Evolutionary conservation across 1,284 basidiomycete genomes (phyloP).

Genomic region (Volvariella surrecta): DNA sequence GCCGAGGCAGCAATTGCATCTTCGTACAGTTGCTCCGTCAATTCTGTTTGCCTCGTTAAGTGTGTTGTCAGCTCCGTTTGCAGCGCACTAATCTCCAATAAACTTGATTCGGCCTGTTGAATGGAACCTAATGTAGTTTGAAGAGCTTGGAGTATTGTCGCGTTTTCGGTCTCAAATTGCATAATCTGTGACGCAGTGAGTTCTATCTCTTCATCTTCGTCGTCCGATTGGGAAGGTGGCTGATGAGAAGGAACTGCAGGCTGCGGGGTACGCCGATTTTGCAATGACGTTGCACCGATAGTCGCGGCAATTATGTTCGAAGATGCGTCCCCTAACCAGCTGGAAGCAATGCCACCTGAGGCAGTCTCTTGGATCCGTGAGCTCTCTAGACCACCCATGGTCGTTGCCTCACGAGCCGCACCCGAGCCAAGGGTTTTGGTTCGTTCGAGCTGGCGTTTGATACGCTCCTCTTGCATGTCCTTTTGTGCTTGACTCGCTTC

Average conservation of each 20-base stretch:
- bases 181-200: slow-evolving; percentile 79
- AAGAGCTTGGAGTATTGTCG: slow-evolving; percentile 71
- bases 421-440: slow-evolving; percentile 72
- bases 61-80: slow-evolving; percentile 86
- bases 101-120: slow-evolving; percentile 79
- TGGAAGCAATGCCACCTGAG: slow-evolving; percentile 20
- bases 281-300: slow-evolving; percentile 39
- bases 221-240: slow-evolving; percentile 30
- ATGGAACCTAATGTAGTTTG: slow-evolving; percentile 81
- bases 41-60: slow-evolving; percentile 80
- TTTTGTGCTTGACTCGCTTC: slow-evolving; percentile 73
- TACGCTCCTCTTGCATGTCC: slow-evolving; percentile 83
- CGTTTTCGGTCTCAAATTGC: slow-evolving; percentile 87
- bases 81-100: slow-evolving; percentile 84
- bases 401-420: slow-evolving; percentile 47
- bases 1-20: slow-evolving; percentile 81
- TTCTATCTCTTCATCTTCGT: slow-evolving; percentile 70
- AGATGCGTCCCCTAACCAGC: slow-evolving; percentile 62
- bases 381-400: slow-evolving; percentile 25
- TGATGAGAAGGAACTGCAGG: slow-evolving; percentile 26
- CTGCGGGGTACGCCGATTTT: slow-evolving; percentile 16
- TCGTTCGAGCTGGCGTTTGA: slow-evolving; percentile 74
- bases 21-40: slow-evolving; percentile 83
- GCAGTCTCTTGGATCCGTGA: slow-evolving; percentile 12
- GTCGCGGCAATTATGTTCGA: slow-evolving; percentile 55